Conservation (phyloP, 2,329 filamentous ascomycete species). For the Blastomyces parvus region DNA sequence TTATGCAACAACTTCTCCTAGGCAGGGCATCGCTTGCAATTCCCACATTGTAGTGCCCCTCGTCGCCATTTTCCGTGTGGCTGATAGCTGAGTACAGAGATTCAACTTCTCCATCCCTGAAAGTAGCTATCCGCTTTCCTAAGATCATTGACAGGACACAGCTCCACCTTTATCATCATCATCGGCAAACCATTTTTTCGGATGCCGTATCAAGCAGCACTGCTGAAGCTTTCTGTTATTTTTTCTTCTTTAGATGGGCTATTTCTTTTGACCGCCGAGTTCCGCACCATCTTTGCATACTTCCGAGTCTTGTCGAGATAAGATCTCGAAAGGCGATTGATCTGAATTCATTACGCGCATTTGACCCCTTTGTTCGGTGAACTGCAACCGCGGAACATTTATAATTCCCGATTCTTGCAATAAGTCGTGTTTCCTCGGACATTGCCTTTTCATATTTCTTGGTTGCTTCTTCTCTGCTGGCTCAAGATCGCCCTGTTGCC, state of each 20-base stretch:
- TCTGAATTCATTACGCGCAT: slow-evolving; percentile 13
- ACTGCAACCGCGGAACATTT: background rate
- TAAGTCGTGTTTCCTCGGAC: background rate
- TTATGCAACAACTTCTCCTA: background rate
- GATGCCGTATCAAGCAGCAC: background rate
- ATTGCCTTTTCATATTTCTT: slow-evolving; percentile 1
- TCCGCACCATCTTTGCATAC: background rate
- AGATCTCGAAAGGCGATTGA: background rate
- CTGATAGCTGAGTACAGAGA: background rate
- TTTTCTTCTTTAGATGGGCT: background rate
- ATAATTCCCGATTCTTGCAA: background rate
- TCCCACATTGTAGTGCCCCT: background rate
- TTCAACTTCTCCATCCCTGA: background rate
- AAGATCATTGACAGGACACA: background rate
- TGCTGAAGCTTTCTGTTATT: background rate
- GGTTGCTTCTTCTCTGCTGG: background rate
- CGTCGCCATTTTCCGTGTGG: background rate
- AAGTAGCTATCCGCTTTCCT: background rate
- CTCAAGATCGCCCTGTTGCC: background rate
- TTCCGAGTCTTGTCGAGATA: background rate
- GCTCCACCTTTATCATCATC: background rate
- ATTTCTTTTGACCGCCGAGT: background rate
- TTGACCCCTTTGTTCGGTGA: slow-evolving; percentile 1
- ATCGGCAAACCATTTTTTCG: background rate
- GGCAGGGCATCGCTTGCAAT: background rate